Base-by-base conservation (phyloP, 2,329 filamentous ascomycete species). In the Metarhizium robertsii region DNA sequence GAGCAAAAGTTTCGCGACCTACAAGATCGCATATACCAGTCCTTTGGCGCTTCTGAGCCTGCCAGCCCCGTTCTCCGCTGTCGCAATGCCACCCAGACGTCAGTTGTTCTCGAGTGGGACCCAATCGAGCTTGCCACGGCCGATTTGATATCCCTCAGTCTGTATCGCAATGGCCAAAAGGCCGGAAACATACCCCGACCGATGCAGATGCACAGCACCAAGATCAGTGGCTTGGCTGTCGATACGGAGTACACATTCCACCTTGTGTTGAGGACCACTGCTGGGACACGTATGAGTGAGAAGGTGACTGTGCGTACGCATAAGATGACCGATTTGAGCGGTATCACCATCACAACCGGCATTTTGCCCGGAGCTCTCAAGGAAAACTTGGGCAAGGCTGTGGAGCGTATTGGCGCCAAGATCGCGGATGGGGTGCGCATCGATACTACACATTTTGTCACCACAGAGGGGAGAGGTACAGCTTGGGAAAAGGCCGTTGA, bases 371-470 rank as follows among this genome's bases (percentile, higher is more conserved):
- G 81, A 7, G 76, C 85, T 53, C 76, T 86, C 55, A 85, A 84
- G 67, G 90, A 95, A 61, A 85, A 80, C 59, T 79, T 99, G 20
- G 78, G 80, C 50, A 79, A 79, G 49, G 90, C 92, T 1, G 83
- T 96, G 40, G 86, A 94, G 66, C 81, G 90, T 62, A 95, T 99
- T 63, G 94, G 94, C 51, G 94, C 90, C 58, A 96, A 94, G 77
- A 78, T 97, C 60, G 88, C 90, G 56, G 92, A 96, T 63, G 82
- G 82, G 13, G 91, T 97, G 53, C 83, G 92, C 65, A 97, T 99
- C 67, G 94, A 99, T 69, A 99, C 94, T 1, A 99, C 94, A 16
- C 94, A 99, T 73, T 99, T 99, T 69, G 90, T 99, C 57, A 97
- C 92, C 60, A 95, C 90, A 10, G 94, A 99, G 70, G 92, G 92